A percentile compares a stretch with the other conserved stretches of the same genome.
Evolutionary conservation across 2,329 filamentous ascomycete species (phyloP).

Genomic region (Colletotrichum destructivum): DNA sequence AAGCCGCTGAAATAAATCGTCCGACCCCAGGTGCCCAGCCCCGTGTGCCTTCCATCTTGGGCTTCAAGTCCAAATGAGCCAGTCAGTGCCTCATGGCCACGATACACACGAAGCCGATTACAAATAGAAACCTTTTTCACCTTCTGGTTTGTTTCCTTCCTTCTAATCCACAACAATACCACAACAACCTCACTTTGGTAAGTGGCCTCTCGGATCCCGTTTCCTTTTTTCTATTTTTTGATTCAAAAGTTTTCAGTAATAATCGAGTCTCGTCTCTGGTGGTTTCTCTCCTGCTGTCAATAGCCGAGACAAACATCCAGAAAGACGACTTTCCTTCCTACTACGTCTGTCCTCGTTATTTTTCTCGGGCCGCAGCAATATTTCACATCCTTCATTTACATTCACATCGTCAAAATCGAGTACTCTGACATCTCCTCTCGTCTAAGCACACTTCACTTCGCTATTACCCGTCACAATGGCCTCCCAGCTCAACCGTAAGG

Average conservation of each 20-base stretch:
- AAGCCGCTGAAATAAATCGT: too few species aligned
- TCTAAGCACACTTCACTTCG: neutral
- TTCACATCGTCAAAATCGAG: too few species aligned
- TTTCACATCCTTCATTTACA: too few species aligned
- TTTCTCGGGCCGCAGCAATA: fast-evolving
- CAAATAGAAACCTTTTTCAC: neutral
- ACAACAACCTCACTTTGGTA: neutral
- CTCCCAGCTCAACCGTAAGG: neutral
- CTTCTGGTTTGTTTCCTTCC: neutral
- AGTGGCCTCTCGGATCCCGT: neutral
- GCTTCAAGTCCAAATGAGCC: neutral
- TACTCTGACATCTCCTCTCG: neutral
- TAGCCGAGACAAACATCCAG: neutral
- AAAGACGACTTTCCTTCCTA: neutral
- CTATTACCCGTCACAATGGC: neutral
- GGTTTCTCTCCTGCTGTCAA: neutral
- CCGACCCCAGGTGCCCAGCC: too few species aligned
- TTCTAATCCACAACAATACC: neutral
- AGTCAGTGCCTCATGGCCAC: neutral
- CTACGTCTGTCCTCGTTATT: neutral
- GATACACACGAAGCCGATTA: neutral
- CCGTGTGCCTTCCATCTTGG: neutral
- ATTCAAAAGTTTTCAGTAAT: too few species aligned
- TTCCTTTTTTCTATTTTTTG: neutral
- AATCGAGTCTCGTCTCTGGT: too few species aligned